Base-by-base conservation (phyloP, 352 stramenopile species). In the Pythium aristosporum region DNA sequence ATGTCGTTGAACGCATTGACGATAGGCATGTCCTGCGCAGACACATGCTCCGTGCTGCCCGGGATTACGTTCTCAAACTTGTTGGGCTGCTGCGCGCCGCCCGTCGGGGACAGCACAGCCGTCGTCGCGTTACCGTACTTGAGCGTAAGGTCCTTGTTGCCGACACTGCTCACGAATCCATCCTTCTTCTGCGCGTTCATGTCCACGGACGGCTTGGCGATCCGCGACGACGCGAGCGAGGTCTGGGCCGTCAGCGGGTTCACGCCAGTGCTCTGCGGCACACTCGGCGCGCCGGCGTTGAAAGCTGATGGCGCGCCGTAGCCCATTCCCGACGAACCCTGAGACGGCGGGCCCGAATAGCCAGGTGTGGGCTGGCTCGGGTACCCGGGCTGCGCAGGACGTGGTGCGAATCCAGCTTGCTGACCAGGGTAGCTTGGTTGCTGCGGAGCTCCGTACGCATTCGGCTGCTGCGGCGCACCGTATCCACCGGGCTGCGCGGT, bases 121-220 rank as follows among this genome's bases (percentile, higher is more conserved):
- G 68, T 82, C 47, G 79, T 84, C 42, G 71, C 58, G 73, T 96
- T 96, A 43, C 85, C 85, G 70, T 96, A 96, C 80, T 96, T 96
- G 41, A 81, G 67, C 59, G 85, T 90, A 57, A 94, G 69, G 69
- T 92, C 81, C 74, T 91, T 92, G 80, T 96, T 94, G 55, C 83
- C 83, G 47, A 89, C 87, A 62, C 85, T 93, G 58, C 77, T 96
- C 2, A 92, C 72, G 43, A 96, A 96, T 0, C 87, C 84, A 41
- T 96, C 87, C 61, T 88, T 88, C 67, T 92, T 88, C 48, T 91
- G 82, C 58, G 80, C 80, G 43, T 63, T 79, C 70, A 96, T 92
- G 67, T 96, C 83, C 61, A 93, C 87, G 47, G 84, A 89, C 15
- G 80, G 80, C 55, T 85, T 95, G 13, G 79, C 72, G 63, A 95